Conservation (phyloP, 495 filamentous ascomycete species). For the Neurospora cerealis region DNA sequence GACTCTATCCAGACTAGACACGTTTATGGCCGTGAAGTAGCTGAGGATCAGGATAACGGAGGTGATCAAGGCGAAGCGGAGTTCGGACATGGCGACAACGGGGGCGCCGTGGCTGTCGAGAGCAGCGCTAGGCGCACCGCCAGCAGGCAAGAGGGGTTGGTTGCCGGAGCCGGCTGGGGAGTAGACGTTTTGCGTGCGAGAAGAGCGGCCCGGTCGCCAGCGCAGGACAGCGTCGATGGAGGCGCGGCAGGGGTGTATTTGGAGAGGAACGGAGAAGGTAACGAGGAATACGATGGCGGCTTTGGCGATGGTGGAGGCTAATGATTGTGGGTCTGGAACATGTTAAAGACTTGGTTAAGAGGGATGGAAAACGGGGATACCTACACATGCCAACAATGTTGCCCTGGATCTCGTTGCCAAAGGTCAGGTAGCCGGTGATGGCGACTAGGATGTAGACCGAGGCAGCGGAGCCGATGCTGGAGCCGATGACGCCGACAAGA, state of each 20-base stretch:
- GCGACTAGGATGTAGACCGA: slow-evolving; percentile 82
- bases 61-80: slow-evolving; percentile 83
- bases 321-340: slow-evolving; percentile 53
- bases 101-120: slow-evolving; percentile 33
- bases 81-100: slow-evolving; percentile 57
- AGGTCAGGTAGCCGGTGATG: slow-evolving; percentile 91
- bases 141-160: slow-evolving; percentile 33
- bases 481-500: slow-evolving; percentile 67
- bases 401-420: slow-evolving; percentile 73
- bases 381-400: slow-evolving; percentile 92
- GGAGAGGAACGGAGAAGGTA: slow-evolving; percentile 92
- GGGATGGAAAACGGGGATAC: slow-evolving; percentile 5
- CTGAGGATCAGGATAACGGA: slow-evolving; percentile 72
- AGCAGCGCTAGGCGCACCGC: neutral
- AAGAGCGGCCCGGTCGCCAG: slow-evolving; percentile 84
- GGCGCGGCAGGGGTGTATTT: slow-evolving; percentile 89
- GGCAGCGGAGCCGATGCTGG: slow-evolving; percentile 74
- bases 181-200: slow-evolving; percentile 48
- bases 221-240: slow-evolving; percentile 85
- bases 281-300: slow-evolving; percentile 94
- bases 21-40: slow-evolving; percentile 82
- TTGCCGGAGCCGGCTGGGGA: slow-evolving; percentile 26
- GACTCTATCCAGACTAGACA: slow-evolving; percentile 79
- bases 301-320: slow-evolving; percentile 82
- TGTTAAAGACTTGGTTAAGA: slow-evolving; percentile 5